Evolutionary conservation across 2,329 filamentous ascomycete species (phyloP).

Genomic region (Diaporthe eres): DNA sequence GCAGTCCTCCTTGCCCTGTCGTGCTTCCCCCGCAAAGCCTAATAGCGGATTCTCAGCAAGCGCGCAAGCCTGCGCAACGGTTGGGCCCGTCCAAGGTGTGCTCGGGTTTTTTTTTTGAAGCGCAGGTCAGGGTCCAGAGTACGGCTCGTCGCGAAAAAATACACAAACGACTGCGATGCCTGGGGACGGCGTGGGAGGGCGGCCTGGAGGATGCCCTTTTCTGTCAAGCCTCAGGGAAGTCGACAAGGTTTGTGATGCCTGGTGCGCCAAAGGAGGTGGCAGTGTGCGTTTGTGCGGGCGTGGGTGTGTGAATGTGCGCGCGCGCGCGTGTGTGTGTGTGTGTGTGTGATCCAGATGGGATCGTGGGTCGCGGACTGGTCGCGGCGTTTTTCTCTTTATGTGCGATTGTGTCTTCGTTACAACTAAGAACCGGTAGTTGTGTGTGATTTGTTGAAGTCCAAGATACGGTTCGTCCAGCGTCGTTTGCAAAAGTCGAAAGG

Average conservation of each 20-base stretch:
- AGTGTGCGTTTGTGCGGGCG: slow-evolving; percentile 1
- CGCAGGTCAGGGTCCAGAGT: background rate
- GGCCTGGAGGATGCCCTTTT: background rate
- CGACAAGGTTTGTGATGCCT: slow-evolving; percentile 8
- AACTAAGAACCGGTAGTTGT: slow-evolving; percentile 35
- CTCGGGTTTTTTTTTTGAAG: background rate
- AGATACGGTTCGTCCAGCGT: slow-evolving; percentile 40
- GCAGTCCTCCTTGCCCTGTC: slow-evolving; percentile 31
- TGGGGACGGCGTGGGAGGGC: background rate
- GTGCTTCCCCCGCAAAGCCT: slow-evolving; percentile 38
- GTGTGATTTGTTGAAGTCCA: slow-evolving; percentile 24
- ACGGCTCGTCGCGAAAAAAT: slow-evolving; percentile 19
- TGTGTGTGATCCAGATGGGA: slow-evolving; percentile 5
- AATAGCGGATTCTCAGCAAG: slow-evolving; percentile 34
- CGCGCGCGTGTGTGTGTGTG: background rate
- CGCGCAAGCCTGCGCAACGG: slow-evolving; percentile 23
- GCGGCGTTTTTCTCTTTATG: slow-evolving; percentile 6
- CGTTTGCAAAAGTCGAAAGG: slow-evolving; percentile 34
- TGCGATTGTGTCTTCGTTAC: slow-evolving; percentile 18
- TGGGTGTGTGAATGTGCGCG: background rate
- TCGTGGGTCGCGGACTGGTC: slow-evolving; percentile 30
- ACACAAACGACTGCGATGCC: background rate
- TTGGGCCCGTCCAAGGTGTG: slow-evolving; percentile 8
- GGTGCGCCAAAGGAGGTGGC: background rate
- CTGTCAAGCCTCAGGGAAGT: background rate